These are phyloP conservation scores for Leccinum broughii DNA, from an alignment of 768 basidiomycete species.

Conservation along the genomic window DNA sequence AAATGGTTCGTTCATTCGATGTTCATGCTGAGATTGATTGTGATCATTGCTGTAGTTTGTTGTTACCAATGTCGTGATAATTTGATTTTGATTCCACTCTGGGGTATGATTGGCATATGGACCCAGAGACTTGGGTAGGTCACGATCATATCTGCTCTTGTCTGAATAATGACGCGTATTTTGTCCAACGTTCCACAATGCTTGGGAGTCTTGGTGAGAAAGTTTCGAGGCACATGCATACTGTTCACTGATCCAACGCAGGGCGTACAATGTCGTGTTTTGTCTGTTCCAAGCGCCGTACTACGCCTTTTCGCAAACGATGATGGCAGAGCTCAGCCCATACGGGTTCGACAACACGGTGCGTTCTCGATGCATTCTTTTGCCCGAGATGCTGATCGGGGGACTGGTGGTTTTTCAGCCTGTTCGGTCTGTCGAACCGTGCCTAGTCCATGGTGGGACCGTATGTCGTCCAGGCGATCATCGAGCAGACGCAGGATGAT, in stretches of 20 bases:
- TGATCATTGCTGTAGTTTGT: slow-evolving; percentile 51
- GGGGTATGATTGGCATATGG: slow-evolving; percentile 89
- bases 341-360: slow-evolving; percentile 87
- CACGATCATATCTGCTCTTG: background rate
- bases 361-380: background rate
- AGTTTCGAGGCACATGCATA: background rate
- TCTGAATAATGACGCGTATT: slow-evolving; percentile 3
- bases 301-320: slow-evolving; percentile 82
- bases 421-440: slow-evolving; percentile 82
- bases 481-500: slow-evolving; percentile 67
- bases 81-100: slow-evolving; percentile 77
- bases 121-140: slow-evolving; percentile 68
- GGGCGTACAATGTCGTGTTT: slow-evolving; percentile 79
- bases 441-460: slow-evolving; percentile 88
- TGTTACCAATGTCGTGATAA: slow-evolving; percentile 74
- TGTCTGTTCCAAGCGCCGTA: slow-evolving; percentile 86
- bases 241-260: slow-evolving; percentile 24
- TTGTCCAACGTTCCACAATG: slow-evolving; percentile 63
- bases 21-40: background rate
- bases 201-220: slow-evolving; percentile 82
- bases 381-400: background rate
- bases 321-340: slow-evolving; percentile 88
- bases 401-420: slow-evolving; percentile 69
- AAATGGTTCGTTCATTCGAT: slow-evolving; percentile 52
- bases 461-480: slow-evolving; percentile 83